Base-by-base conservation (phyloP, 2,329 filamentous ascomycete species). In the Bisporella sp. region DNA sequence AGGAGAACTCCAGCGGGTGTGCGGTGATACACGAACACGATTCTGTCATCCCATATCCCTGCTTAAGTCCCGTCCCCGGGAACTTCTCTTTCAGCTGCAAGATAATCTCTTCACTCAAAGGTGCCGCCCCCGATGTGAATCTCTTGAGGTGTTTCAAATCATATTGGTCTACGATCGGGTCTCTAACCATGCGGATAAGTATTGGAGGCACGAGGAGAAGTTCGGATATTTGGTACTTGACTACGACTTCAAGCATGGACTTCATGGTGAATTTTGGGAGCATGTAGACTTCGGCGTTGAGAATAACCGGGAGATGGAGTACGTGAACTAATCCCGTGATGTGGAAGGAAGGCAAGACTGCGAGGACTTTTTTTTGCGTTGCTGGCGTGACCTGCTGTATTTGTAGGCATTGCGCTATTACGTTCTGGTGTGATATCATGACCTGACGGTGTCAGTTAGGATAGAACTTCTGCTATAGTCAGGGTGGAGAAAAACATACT, bases 131-230 rank as follows among this genome's bases (percentile, higher is more conserved):
- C 5, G 70, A 70, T 39, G 69, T 70, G 35, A 78, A 68, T 0
- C 64, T 58, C 35, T 60, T 49, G 1, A 64, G 50, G 58, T 84
- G 78, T 64, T 92, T 92, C 29, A 83, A 81, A 43, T 59, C 53
- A 37, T 62, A 60, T 4, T 55, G 35, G 21, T 52, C 21, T 2
- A 58, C 58, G 7, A 60, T 48, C 0, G 54, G 58, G 11, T 60
- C 56, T 5, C 53, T 45, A 5, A 59, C 54, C 59, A 95, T 72
- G 21, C 79, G 73, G 5, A 92, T 78, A 0, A 89, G 71, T 49
- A 95, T 83, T 0, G 89, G 87, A 4, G 89, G 89, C 2, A 91
- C 89, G 4, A 84, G 70, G 6, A 75, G 71, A 31, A 91, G 68
- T 53, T 76, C 73, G 4, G 82, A 86, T 60, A 95, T 84, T 35